A percentile compares a stretch with the other conserved stretches of the same genome.
phyloP scores from a whole-genome alignment of 164 flowering plant species.

The Vitis rotundifolia region DNA sequence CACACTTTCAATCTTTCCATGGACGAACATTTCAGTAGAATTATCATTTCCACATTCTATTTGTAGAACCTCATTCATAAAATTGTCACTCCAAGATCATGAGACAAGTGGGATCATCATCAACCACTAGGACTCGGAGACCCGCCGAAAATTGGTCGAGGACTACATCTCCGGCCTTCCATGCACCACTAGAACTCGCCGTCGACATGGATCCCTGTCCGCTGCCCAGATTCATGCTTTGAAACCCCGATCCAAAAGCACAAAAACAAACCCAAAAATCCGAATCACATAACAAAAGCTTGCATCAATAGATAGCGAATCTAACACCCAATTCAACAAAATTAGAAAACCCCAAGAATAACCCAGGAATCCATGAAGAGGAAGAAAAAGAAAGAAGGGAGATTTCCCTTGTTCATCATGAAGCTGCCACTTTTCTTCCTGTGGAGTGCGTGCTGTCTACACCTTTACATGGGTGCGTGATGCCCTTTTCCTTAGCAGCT shows the following conservation, averaged over 20 bases:
- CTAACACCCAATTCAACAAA: not conserved
- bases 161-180: conserved; percentile 39
- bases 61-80: conserved; percentile 16
- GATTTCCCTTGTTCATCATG: no score
- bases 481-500: no score
- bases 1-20: conserved; percentile 13
- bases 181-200: conserved; percentile 29
- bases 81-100: conserved; percentile 49
- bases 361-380: not conserved
- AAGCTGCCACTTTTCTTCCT: conserved; percentile 7
- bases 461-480: no score
- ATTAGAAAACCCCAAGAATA: not conserved
- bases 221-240: conserved; percentile 31
- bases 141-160: conserved; percentile 82
- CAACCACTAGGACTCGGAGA: conserved; percentile 82
- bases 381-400: not conserved
- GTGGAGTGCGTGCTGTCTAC: no score
- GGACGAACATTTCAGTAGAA: conserved; percentile 9
- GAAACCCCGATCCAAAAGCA: not conserved
- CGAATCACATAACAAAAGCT: not conserved
- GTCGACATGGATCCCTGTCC: conserved; percentile 30
- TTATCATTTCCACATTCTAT: conserved; percentile 20
- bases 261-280: not conserved
- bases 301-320: not conserved
- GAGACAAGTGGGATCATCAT: conserved; percentile 84